A percentile compares a stretch with the other conserved stretches of the same genome.
Conservation (phyloP, 371 early-diverging fungal genomes). For the Phascolomyces articulosus region DNA sequence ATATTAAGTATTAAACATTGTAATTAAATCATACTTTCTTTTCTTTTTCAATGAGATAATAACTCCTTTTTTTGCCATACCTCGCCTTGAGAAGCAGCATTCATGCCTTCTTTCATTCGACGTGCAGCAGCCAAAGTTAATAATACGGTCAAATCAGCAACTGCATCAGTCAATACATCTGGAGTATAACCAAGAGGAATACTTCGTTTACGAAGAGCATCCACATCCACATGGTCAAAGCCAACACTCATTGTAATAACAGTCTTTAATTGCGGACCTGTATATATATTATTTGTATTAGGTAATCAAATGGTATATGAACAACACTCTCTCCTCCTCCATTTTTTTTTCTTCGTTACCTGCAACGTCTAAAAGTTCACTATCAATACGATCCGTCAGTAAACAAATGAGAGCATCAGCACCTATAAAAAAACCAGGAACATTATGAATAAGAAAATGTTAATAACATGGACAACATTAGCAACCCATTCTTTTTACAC, state of each 20-base stretch:
- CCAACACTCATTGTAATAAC: slow-evolving; percentile 82
- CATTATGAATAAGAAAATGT: background rate
- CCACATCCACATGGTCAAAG: slow-evolving; percentile 80
- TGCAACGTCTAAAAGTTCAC: slow-evolving; percentile 65
- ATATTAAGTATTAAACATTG: no score
- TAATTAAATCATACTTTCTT: no score
- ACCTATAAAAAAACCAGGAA: slow-evolving; percentile 23
- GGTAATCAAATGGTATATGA: background rate
- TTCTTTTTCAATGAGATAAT: slow-evolving; percentile 1
- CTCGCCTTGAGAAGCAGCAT: slow-evolving; percentile 57
- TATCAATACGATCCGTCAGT: slow-evolving; percentile 74
- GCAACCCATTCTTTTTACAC: no score
- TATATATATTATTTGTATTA: no score
- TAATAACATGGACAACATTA: background rate
- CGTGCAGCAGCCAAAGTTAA: slow-evolving; percentile 78
- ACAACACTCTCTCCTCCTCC: no score
- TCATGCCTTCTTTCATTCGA: slow-evolving; percentile 62
- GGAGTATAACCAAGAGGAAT: slow-evolving; percentile 84
- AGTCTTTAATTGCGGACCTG: slow-evolving; percentile 60
- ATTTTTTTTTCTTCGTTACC: slow-evolving; percentile 28
- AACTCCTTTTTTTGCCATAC: no score
- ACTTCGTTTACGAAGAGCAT: slow-evolving; percentile 46
- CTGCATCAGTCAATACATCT: slow-evolving; percentile 87
- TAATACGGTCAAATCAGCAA: slow-evolving; percentile 80
- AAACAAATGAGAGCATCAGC: slow-evolving; percentile 71